phyloP scores from a whole-genome alignment of 495 filamentous ascomycete genomes.

The Tuber brumale region DNA sequence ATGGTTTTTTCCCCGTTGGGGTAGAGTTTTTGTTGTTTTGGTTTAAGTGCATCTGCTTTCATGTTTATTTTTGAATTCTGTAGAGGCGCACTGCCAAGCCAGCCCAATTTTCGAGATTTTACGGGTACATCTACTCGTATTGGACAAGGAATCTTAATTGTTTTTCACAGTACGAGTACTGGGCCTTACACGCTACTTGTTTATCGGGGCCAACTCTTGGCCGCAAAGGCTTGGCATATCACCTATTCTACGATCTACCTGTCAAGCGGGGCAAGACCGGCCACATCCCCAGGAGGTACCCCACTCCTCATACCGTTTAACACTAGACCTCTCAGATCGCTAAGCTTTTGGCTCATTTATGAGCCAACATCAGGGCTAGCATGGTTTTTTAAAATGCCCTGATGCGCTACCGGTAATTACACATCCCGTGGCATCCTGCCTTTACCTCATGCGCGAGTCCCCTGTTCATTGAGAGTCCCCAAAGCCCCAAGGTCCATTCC shows the following conservation, averaged over 20 bases:
- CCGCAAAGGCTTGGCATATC: neutral
- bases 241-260: neutral
- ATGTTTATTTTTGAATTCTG: too few species aligned
- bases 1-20: too few species aligned
- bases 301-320: neutral
- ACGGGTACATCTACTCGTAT: too few species aligned
- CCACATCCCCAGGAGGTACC: neutral
- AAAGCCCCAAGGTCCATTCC: conserved; percentile 42
- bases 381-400: neutral
- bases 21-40: too few species aligned
- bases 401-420: neutral
- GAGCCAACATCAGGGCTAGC: neutral
- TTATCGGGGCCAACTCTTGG: neutral
- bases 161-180: too few species aligned
- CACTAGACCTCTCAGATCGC: neutral
- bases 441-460: neutral
- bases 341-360: neutral
- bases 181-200: too few species aligned
- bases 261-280: neutral
- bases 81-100: too few species aligned
- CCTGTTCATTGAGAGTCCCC: neutral
- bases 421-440: neutral
- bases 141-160: too few species aligned
- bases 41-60: too few species aligned
- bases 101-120: too few species aligned